These are phyloP conservation scores for Pseudomassariella vexata DNA, from an alignment of 2,329 filamentous ascomycete species.

Conservation along the genomic window DNA sequence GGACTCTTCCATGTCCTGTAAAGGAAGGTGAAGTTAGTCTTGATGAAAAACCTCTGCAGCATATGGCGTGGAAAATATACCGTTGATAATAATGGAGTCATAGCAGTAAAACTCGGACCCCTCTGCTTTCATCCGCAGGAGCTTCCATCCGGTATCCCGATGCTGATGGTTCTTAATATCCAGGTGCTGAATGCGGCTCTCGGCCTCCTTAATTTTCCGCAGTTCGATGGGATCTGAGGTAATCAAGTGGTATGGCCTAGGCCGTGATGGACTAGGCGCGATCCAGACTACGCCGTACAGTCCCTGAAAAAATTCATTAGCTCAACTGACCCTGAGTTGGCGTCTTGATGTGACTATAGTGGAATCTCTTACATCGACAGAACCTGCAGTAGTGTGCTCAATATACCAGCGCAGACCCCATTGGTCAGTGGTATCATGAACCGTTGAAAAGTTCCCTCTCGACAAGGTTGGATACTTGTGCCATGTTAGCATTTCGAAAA, in stretches of 20 bases:
- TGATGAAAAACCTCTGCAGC: too few relatives aligned
- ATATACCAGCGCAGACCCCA: slow-evolving; percentile 13
- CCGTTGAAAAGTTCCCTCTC: slow-evolving; percentile 9
- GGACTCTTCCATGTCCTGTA: too few relatives aligned
- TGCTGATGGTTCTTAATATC: slow-evolving; percentile 12
- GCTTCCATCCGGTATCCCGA: slow-evolving; percentile 12
- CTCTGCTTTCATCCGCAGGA: slow-evolving; percentile 11
- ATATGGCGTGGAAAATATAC: too few relatives aligned
- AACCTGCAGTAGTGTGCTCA: slow-evolving; percentile 11
- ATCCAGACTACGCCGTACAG: slow-evolving; percentile 12
- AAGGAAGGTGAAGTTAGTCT: too few relatives aligned
- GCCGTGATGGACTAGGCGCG: slow-evolving; percentile 10
- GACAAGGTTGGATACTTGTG: slow-evolving; percentile 9
- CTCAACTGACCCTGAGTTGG: too few relatives aligned
- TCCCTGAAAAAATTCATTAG: slow-evolving; percentile 3
- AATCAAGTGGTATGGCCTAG: slow-evolving; percentile 10
- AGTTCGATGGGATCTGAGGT: slow-evolving; percentile 7
- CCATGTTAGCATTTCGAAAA: not conserved
- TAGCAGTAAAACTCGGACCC: slow-evolving; percentile 15
- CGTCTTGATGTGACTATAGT: too few relatives aligned
- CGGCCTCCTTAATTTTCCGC: slow-evolving; percentile 10
- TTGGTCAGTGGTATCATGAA: slow-evolving; percentile 9
- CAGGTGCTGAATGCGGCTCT: slow-evolving; percentile 9
- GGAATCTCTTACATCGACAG: slow-evolving; percentile 9
- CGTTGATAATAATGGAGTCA: slow-evolving; percentile 18